Evolutionary conservation across 306 rosid genomes (phyloP).

Genomic region (Acacia acuminata): DNA sequence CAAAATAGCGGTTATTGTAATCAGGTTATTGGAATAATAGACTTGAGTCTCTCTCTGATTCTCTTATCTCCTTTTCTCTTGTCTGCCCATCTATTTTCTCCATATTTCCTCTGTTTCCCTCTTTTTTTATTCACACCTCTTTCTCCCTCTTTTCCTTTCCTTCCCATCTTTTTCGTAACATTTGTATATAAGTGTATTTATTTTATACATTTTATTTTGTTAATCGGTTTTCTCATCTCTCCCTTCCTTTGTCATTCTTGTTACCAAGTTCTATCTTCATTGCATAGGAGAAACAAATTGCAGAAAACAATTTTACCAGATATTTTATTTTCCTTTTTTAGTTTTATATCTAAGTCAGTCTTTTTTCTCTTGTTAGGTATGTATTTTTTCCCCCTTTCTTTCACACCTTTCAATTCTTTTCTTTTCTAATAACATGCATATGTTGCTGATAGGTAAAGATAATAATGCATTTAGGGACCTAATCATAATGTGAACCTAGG

Average conservation of each 20-base stretch:
- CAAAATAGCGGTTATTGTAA: background rate
- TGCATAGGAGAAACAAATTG: background rate
- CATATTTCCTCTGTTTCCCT: no score
- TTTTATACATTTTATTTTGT: conserved; percentile 57
- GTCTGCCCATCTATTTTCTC: background rate
- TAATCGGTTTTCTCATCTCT: conserved; percentile 14
- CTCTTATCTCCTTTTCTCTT: background rate
- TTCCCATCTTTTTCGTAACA: no score
- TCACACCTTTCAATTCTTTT: conserved; percentile 6
- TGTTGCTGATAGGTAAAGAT: background rate
- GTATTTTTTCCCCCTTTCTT: background rate
- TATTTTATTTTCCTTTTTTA: background rate
- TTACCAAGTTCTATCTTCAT: background rate
- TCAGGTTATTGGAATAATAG: background rate
- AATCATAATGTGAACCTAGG: no score
- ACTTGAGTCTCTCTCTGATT: background rate
- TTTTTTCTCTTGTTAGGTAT: background rate
- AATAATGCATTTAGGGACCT: no score
- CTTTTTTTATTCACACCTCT: no score
- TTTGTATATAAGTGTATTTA: conserved; percentile 70
- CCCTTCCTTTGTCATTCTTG: background rate
- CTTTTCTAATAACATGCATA: conserved; percentile 9
- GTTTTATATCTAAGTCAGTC: background rate
- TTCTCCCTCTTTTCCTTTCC: no score
- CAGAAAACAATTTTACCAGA: background rate